Evolutionary conservation across 2,329 filamentous ascomycete species (phyloP).

Genomic region (Cordyceps cateniannulata): DNA sequence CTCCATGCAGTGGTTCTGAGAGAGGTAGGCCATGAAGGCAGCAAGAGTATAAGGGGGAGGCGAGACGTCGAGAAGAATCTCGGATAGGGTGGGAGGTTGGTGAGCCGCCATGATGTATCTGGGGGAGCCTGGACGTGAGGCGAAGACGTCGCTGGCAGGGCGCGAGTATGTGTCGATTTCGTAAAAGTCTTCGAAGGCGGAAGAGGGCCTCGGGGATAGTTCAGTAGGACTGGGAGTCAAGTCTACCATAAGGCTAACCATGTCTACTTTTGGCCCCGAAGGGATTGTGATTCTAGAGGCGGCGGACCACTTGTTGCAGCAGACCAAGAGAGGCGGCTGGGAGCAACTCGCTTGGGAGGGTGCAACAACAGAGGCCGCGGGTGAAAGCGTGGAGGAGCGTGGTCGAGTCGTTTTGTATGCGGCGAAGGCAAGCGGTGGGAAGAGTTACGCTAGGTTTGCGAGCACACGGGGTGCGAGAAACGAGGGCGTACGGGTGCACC

Average conservation of each 20-base stretch:
- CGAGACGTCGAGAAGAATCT: slow-evolving; percentile 82
- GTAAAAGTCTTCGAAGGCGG: slow-evolving; percentile 39
- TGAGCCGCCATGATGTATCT: slow-evolving; percentile 25
- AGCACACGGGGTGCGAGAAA: neutral
- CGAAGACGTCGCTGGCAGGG: slow-evolving; percentile 41
- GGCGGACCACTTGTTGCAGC: neutral
- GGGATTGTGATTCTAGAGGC: neutral
- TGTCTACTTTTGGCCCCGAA: slow-evolving; percentile 22
- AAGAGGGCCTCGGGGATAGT: slow-evolving; percentile 37
- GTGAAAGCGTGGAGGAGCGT: neutral
- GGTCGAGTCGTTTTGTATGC: neutral
- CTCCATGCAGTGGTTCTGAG: slow-evolving; percentile 94
- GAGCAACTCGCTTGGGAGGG: neutral
- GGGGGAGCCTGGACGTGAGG: slow-evolving; percentile 34
- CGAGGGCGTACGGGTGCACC: slow-evolving; percentile 1
- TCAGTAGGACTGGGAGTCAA: slow-evolving; percentile 36
- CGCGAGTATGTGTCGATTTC: slow-evolving; percentile 35
- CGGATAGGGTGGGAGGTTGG: slow-evolving; percentile 64
- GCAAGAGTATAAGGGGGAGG: slow-evolving; percentile 83
- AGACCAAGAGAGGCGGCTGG: neutral
- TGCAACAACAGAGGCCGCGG: slow-evolving; percentile 6
- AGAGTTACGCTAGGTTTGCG: slow-evolving; percentile 3
- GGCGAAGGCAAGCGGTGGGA: neutral
- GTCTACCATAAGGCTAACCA: slow-evolving; percentile 42
- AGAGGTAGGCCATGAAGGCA: slow-evolving; percentile 94